Percentiles rank a stretch among this genome's conserved stretches.
These are phyloP conservation scores for Microcyclospora pomicola DNA, from an alignment of 2,329 filamentous ascomycete species.

Conservation along the genomic window DNA sequence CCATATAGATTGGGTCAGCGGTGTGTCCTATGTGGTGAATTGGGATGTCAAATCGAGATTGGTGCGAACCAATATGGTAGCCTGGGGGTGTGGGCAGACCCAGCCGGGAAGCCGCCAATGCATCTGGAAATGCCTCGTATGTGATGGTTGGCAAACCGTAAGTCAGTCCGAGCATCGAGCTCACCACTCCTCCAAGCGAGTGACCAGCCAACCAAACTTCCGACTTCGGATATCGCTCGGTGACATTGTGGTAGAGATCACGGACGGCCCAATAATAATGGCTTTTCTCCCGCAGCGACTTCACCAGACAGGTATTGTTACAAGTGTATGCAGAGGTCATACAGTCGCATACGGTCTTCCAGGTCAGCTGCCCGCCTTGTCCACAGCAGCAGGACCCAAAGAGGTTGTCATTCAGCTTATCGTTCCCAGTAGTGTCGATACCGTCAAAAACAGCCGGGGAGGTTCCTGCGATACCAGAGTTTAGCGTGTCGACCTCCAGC, in stretches of 20 bases:
- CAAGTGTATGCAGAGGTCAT: constrained; percentile 75
- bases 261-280: constrained; percentile 82
- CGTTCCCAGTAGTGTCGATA: constrained; percentile 90
- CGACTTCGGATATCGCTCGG: constrained; percentile 68
- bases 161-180: constrained; percentile 76
- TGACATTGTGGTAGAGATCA: constrained; percentile 86
- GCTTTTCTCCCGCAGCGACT: constrained; percentile 65
- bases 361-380: constrained; percentile 79
- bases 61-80: constrained; percentile 52
- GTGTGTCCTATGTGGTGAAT: constrained; percentile 89
- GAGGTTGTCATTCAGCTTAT: constrained; percentile 95
- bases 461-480: constrained; percentile 6
- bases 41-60: constrained; percentile 59
- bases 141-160: constrained; percentile 85
- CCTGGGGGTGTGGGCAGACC: constrained; percentile 78
- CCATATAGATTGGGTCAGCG: constrained; percentile 88
- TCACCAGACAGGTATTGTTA: constrained; percentile 77
- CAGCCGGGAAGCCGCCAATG: constrained; percentile 68
- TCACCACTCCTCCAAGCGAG: constrained; percentile 79
- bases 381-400: constrained; percentile 97
- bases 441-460: constrained; percentile 79
- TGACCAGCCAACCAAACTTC: constrained; percentile 86
- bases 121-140: constrained; percentile 86
- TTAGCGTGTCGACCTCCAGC: constrained; percentile 1
- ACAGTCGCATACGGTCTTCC: constrained; percentile 88